phyloP scores from a whole-genome alignment of 2,329 filamentous ascomycete genomes.

The Epichloe sibirici region DNA sequence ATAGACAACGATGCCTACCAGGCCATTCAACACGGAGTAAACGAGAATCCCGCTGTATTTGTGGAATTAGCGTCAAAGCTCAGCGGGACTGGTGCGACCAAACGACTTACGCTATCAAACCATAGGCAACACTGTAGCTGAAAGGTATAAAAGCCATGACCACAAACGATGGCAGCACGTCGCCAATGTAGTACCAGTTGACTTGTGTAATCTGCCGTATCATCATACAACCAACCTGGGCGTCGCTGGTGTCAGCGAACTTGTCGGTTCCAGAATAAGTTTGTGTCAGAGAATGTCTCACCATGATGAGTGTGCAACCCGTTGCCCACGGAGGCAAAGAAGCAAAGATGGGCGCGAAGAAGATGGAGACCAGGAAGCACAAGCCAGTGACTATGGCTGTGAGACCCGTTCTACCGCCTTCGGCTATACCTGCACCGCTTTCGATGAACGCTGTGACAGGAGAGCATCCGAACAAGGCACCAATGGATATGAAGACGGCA shows the following conservation, averaged over 20 bases:
- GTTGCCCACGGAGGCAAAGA: constrained; percentile 71
- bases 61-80: neutral
- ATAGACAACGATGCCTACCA: constrained; percentile 33
- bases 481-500: constrained; percentile 58
- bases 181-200: constrained; percentile 67
- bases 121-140: constrained; percentile 68
- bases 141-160: constrained; percentile 67
- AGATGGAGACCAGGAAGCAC: constrained; percentile 59
- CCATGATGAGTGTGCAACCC: constrained; percentile 58
- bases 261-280: neutral
- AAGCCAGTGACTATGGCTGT: constrained; percentile 58
- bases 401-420: constrained; percentile 61
- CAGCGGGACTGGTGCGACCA: neutral
- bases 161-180: constrained; percentile 63
- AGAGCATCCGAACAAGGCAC: constrained; percentile 55
- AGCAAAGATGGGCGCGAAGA: constrained; percentile 66
- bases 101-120: constrained; percentile 55
- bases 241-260: neutral
- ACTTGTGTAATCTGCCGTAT: constrained; percentile 61
- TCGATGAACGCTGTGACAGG: constrained; percentile 68
- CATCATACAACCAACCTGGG: constrained; percentile 63
- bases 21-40: constrained; percentile 35
- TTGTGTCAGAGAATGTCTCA: constrained; percentile 13
- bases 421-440: constrained; percentile 62
- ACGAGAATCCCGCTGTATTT: constrained; percentile 38